These are phyloP conservation scores for Roridomyces roridus DNA, from an alignment of 768 basidiomycete species.

Conservation along the genomic window DNA sequence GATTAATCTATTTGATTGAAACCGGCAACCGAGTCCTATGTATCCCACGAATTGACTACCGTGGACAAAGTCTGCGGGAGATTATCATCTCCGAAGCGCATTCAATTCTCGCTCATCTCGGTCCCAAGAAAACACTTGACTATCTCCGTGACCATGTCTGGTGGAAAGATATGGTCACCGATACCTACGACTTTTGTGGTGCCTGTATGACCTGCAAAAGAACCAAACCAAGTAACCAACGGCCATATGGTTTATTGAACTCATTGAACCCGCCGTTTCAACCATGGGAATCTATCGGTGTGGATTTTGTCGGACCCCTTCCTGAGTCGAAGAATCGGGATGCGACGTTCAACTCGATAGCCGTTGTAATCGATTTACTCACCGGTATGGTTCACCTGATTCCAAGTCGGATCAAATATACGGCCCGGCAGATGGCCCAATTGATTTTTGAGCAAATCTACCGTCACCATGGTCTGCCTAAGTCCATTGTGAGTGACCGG, in stretches of 20 bases:
- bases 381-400: constrained; percentile 17
- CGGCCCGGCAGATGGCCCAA: constrained; percentile 16
- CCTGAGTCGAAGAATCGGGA: constrained; percentile 28
- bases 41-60: not conserved
- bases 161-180: constrained; percentile 5
- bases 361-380: constrained; percentile 24
- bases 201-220: constrained; percentile 2
- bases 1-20: not conserved
- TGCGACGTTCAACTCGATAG: constrained; percentile 21
- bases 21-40: not conserved
- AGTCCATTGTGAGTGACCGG: not conserved
- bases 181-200: constrained; percentile 24
- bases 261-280: constrained; percentile 16
- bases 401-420: constrained; percentile 1
- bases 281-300: constrained; percentile 22
- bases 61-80: constrained; percentile 22
- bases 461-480: constrained; percentile 31
- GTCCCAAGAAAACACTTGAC: constrained; percentile 32
- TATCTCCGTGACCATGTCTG: constrained; percentile 28
- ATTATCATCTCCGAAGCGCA: constrained; percentile 41
- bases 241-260: not conserved
- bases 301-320: constrained; percentile 35
- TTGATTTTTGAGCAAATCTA: constrained; percentile 27
- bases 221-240: not conserved
- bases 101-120: constrained; percentile 39